Percentiles rank a stretch among this genome's conserved stretches.
phyloP scores from a whole-genome alignment of 371 early-diverging fungal species.

The Gilbertella persicaria region DNA sequence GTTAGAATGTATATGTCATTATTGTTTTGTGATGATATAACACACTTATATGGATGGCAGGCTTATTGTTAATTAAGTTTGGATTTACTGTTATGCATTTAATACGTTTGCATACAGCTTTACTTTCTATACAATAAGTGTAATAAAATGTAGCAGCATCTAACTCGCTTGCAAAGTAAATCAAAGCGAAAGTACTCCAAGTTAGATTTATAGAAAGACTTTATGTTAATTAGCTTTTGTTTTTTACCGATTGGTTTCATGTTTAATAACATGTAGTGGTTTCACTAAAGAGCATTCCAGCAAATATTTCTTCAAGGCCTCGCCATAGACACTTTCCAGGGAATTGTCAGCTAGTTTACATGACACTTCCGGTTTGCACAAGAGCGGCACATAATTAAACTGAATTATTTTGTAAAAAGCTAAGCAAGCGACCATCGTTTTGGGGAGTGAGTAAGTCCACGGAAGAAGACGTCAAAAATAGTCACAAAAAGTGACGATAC shows the following conservation, averaged over 20 bases:
- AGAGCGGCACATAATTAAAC: not conserved
- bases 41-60: slow-evolving; percentile 15
- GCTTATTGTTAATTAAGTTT: slow-evolving; percentile 13
- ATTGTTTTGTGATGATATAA: too few species aligned
- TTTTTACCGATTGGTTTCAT: slow-evolving; percentile 5
- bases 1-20: too few species aligned
- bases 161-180: slow-evolving; percentile 18
- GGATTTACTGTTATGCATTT: slow-evolving; percentile 15
- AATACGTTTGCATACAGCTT: slow-evolving; percentile 14
- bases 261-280: slow-evolving; percentile 11
- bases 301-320: not conserved
- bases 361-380: slow-evolving; percentile 5
- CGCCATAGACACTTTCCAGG: not conserved
- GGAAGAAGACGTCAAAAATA: too few species aligned
- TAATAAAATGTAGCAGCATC: slow-evolving; percentile 22
- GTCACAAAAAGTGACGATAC: too few species aligned
- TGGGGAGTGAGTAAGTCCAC: too few species aligned
- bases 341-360: slow-evolving; percentile 1
- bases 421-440: too few species aligned
- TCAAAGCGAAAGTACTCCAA: slow-evolving; percentile 20
- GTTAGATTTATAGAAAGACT: slow-evolving; percentile 16
- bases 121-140: slow-evolving; percentile 18
- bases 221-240: slow-evolving; percentile 14
- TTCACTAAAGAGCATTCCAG: slow-evolving; percentile 3
- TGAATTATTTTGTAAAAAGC: too few species aligned